Evolutionary conservation across 2,329 filamentous ascomycete species (phyloP), one percentile per base, ranked within the genome.

Genomic region (Pseudogymnoascus verrucosus): DNA sequence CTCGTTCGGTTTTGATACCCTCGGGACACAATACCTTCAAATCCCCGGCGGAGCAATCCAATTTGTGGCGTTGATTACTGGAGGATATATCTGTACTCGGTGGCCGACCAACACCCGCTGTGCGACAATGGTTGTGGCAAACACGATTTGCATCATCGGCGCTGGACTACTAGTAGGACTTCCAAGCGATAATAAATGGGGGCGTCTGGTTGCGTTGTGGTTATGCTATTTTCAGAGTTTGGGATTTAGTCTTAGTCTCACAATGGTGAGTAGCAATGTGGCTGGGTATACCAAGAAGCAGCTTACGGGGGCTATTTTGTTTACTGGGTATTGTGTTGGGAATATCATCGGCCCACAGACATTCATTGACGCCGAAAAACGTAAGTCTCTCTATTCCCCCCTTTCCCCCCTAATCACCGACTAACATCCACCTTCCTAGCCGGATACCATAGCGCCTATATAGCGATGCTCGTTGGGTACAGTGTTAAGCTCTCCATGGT

Each of bases 1-100:
- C 34, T 87, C 87, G 0, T 90, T 90, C 70, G 88, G 88, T 0
- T 87, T 88, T 0, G 76, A 90, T 1, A 90, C 90, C 65, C 87
- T 91, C 1, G 78, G 79, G 3, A 80, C 80, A 0, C 82, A 84
- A 65, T 84, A 84, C 64, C 78, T 86, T 8, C 82, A 85, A 66
- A 86, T 87, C 62, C 83, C 84, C 0, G 83, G 82, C 14, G 83
- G 82, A 19, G 82, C 79, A 0, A 78, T 86, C 0, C 82, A 85
- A 65, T 84, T 85, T 67, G 67, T 83, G 0, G 78, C 82, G 0
- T 74, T 84, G 0, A 70, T 86, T 5, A 67, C 74, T 1, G 81
- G 81, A 1, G 82, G 82, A 14, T 77, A 76, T 60, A 73, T 85
- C 23, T 82, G 81, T 68, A 81, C 79, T 0, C 76, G 75, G n/a